Conservation (phyloP, 495 filamentous ascomycete species). For the Hyaloscypha finlandica region DNA sequence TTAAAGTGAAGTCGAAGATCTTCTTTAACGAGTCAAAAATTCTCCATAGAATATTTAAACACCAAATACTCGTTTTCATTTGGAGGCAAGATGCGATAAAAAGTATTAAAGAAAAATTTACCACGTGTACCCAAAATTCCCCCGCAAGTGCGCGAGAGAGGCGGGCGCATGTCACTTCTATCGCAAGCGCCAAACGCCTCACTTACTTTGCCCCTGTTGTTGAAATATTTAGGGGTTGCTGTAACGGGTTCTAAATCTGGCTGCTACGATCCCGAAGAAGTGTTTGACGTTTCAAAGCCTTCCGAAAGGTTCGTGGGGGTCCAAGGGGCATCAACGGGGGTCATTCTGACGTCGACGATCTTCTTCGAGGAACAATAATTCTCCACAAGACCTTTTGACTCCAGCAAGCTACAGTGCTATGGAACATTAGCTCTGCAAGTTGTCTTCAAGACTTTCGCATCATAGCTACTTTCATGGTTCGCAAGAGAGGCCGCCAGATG, state of each 20-base stretch:
- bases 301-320: background rate
- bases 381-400: background rate
- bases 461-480: background rate
- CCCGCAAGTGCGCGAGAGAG: background rate
- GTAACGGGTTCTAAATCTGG: background rate
- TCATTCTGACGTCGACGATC: background rate
- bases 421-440: background rate
- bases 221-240: background rate
- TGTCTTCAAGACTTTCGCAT: background rate
- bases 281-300: background rate
- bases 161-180: background rate
- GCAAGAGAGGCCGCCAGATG: background rate
- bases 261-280: background rate
- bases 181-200: background rate
- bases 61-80: too few species aligned
- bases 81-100: too few species aligned
- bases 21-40: too few species aligned
- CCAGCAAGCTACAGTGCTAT: background rate
- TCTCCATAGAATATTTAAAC: too few species aligned
- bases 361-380: background rate
- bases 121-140: too few species aligned
- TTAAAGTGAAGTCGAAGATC: too few species aligned
- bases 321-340: background rate
- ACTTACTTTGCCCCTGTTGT: background rate
- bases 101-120: too few species aligned